These are phyloP conservation scores for Escovopsis sp. DNA, from an alignment of 2,329 filamentous ascomycete genomes.

Conservation along the genomic window DNA sequence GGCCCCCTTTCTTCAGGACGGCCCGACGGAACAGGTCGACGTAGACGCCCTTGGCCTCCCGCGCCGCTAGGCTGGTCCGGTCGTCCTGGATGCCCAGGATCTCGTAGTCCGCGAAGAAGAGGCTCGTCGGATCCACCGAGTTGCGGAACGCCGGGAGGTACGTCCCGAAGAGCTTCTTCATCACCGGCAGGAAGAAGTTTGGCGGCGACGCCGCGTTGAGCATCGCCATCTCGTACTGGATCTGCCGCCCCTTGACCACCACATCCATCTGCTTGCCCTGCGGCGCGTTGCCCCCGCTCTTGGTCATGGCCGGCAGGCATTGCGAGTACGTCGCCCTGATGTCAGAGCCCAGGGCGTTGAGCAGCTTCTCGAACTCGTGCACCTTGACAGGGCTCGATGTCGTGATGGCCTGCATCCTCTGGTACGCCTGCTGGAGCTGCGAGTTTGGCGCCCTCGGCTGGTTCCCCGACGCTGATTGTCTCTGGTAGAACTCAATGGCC, in stretches of 20 bases:
- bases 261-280: conserved; percentile 29
- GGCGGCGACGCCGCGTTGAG: conserved; percentile 34
- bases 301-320: conserved; percentile 29
- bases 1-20: conserved; percentile 26
- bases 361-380: conserved; percentile 46
- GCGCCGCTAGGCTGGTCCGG: conserved; percentile 27
- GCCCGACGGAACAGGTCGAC: conserved; percentile 45
- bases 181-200: conserved; percentile 34
- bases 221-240: conserved; percentile 36
- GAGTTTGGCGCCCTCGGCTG: conserved; percentile 29
- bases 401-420: conserved; percentile 36
- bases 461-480: conserved; percentile 26
- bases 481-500: conserved; percentile 37
- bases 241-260: conserved; percentile 30
- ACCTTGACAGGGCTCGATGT: conserved; percentile 40
- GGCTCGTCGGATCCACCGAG: conserved; percentile 46
- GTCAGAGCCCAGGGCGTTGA: conserved; percentile 33
- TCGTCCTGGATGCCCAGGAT: conserved; percentile 53
- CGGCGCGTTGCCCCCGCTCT: conserved; percentile 31
- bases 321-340: conserved; percentile 36
- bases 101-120: conserved; percentile 60
- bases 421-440: conserved; percentile 42
- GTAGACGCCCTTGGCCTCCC: conserved; percentile 23
- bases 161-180: conserved; percentile 49
- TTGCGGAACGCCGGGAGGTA: conserved; percentile 43